Base-by-base conservation (phyloP, 768 basidiomycete genomes). In the Kondoa malvinella region DNA sequence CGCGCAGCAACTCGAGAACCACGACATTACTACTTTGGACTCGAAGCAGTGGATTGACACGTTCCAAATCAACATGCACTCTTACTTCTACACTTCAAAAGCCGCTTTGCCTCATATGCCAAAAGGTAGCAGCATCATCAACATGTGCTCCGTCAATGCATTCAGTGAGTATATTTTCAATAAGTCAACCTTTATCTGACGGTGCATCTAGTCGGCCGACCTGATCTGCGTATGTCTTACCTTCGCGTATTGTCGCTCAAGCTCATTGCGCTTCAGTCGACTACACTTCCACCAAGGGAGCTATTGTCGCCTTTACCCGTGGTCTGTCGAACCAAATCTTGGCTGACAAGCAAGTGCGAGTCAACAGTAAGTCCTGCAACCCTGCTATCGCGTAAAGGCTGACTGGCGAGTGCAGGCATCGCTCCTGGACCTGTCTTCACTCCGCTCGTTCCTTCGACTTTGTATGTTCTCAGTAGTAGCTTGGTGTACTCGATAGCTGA, bases 261-360 rank as follows among this genome's bases (percentile, higher is more conserved):
- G n/a, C n/a, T n/a, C n/a, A n/a, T n/a, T n/a, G n/a, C n/a, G n/a
- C n/a, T n/a, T n/a, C n/a, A n/a, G n/a, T 83, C 50, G 82, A 83
- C 75, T 83, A 72, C 67, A 82, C 82, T 17, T 74, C 81, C 4
- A 82, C 82, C 30, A 83, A 83, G 73, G 82, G 83, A 12, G 40
- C 40, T 8, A 81, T 83, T 68, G 77, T 82, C 64, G 78, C 73
- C 16, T 81, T 82, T 74, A 79, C 80, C 63, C 75, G 82, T 30
- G 80, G 79, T 0, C 74, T 83, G 66, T 79, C 78, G 64, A 83
- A 82, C 73, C 81, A 83, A 73, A 77, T 83, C 50, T 79, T 82
- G 56, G 79, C 80, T 66, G 78, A 80, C 68, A 81, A 80, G 73
- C 79, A 78, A 4, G 80, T 83, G 68, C 76, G 82, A 27, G 80